phyloP scores from a whole-genome alignment of 805 yeast species.

The Lipomyces japonicus region DNA sequence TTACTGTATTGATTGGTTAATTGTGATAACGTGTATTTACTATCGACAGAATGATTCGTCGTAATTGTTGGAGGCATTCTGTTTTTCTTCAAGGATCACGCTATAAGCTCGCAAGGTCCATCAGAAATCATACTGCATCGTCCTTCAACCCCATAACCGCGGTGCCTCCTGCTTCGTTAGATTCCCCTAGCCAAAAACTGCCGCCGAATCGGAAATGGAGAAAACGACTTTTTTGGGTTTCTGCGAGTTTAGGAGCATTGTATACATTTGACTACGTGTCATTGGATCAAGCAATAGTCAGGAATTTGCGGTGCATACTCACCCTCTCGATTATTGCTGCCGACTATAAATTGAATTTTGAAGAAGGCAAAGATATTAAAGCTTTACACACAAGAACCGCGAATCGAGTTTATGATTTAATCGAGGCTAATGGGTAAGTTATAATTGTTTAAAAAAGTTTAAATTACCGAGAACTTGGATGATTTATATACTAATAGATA shows the following conservation, averaged over 20 bases:
- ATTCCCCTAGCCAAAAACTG: neutral
- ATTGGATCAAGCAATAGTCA: constrained; percentile 49
- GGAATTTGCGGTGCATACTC: constrained; percentile 53
- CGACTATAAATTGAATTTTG: constrained; percentile 57
- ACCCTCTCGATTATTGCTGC: constrained; percentile 51
- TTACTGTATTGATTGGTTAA: too few species aligned
- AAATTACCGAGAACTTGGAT: neutral
- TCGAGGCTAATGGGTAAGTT: constrained; percentile 41
- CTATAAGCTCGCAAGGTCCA: too few species aligned
- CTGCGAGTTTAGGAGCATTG: constrained; percentile 25
- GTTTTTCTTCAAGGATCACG: too few species aligned
- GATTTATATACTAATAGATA: neutral
- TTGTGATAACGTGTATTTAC: too few species aligned
- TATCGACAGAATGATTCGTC: too few species aligned
- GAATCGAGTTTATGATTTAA: constrained; percentile 45
- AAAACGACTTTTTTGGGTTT: constrained; percentile 1
- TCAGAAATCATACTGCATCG: too few species aligned
- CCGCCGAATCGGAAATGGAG: neutral
- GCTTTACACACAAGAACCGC: constrained; percentile 60
- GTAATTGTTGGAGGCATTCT: too few species aligned
- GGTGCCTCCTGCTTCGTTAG: too few species aligned
- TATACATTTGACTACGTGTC: constrained; percentile 40
- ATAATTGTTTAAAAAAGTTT: neutral
- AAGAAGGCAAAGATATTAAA: constrained; percentile 45
- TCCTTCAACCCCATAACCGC: too few species aligned